Evolutionary conservation across 805 yeast species (phyloP).

Genomic region (Barnettozyma pratensis): DNA sequence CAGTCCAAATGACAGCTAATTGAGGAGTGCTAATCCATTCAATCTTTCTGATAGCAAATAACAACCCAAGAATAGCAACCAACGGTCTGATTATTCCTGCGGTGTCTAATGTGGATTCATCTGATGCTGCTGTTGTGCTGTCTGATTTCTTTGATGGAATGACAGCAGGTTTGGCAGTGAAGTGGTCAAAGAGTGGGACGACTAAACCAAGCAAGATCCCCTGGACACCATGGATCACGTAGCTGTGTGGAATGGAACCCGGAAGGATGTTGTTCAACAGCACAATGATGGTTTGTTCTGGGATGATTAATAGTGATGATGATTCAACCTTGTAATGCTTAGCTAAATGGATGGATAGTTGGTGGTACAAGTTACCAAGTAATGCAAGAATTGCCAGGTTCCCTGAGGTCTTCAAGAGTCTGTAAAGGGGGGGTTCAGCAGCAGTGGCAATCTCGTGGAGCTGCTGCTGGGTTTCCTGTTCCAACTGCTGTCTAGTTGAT

Average conservation of each 20-base stretch:
- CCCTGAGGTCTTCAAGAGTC: background rate
- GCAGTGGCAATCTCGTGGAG: background rate
- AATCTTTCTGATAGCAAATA: conserved; percentile 62
- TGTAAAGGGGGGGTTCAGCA: background rate
- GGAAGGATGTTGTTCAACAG: background rate
- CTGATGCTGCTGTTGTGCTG: background rate
- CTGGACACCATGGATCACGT: conserved; percentile 35
- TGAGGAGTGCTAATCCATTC: conserved; percentile 67
- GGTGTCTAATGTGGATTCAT: background rate
- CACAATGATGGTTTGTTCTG: too few species aligned
- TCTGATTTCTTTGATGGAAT: background rate
- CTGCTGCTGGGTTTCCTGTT: background rate
- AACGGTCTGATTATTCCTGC: conserved; percentile 32
- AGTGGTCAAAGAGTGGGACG: conserved; percentile 38
- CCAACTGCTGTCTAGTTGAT: background rate
- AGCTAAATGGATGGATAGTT: conserved; percentile 3
- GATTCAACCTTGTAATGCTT: background rate
- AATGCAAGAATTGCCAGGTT: background rate
- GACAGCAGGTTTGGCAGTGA: background rate
- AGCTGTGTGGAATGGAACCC: background rate
- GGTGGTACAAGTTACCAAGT: conserved; percentile 7
- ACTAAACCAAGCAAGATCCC: conserved; percentile 56
- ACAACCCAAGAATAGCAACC: conserved; percentile 64
- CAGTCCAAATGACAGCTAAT: conserved; percentile 57
- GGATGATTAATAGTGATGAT: background rate